Conservation (phyloP, 768 basidiomycete genomes). For the Xanthoconium purpureum region DNA sequence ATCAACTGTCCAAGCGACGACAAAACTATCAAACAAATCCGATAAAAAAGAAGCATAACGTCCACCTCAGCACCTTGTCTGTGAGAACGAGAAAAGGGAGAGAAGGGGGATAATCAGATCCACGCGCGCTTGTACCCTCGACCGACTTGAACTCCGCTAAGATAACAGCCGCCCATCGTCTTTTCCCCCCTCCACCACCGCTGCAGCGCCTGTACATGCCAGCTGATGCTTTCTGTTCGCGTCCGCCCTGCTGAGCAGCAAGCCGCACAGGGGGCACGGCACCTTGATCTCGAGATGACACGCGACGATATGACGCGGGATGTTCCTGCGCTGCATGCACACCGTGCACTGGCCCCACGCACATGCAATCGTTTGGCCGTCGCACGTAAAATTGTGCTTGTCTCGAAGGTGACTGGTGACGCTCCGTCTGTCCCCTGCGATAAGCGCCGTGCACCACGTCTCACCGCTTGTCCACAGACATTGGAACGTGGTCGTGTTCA, state of each 20-base stretch:
- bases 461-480: conserved; percentile 20
- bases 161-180: conserved; percentile 1
- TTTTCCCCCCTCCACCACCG: not conserved
- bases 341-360: conserved; percentile 16
- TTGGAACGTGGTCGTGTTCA: conserved; percentile 7
- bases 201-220: conserved; percentile 8
- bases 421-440: conserved; percentile 19
- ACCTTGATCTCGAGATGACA: conserved; percentile 26
- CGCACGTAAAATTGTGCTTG: conserved; percentile 19
- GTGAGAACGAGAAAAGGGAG: not conserved
- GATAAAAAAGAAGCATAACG: not conserved
- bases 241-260: conserved; percentile 22
- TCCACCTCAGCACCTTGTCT: not conserved
- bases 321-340: conserved; percentile 24
- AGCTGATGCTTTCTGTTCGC: conserved; percentile 22
- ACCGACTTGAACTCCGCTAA: conserved; percentile 14
- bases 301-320: conserved; percentile 25
- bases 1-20: too few species aligned
- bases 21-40: not conserved
- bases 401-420: conserved; percentile 21
- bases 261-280: conserved; percentile 11
- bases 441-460: conserved; percentile 9
- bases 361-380: conserved; percentile 12
- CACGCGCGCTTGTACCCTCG: not conserved
- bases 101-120: not conserved